phyloP scores from a whole-genome alignment of 495 filamentous ascomycete species.

The Cercophora sp. region DNA sequence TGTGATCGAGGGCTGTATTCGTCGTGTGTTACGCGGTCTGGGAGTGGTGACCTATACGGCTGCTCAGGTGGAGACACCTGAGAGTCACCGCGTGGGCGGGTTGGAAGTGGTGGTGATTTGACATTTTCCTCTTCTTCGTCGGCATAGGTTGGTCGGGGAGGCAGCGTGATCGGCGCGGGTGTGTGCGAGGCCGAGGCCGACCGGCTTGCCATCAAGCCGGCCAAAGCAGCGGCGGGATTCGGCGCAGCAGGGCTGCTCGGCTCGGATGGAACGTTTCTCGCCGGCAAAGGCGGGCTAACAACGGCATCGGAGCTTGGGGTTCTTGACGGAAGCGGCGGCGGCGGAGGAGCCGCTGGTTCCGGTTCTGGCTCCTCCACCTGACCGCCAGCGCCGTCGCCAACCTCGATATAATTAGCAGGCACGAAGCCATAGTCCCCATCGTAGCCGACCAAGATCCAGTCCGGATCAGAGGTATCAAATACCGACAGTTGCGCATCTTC shows the following conservation, averaged over 20 bases:
- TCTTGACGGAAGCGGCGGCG: slow-evolving; percentile 30
- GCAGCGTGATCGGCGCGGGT: slow-evolving; percentile 22
- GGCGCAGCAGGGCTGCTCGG: slow-evolving; percentile 37
- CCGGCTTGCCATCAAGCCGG: slow-evolving; percentile 63
- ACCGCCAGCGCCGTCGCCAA: slow-evolving; percentile 31
- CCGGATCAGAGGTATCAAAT: slow-evolving; percentile 86
- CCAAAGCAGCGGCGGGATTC: slow-evolving; percentile 68
- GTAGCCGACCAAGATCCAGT: slow-evolving; percentile 90
- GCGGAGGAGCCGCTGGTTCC: slow-evolving; percentile 18
- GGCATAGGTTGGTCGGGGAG: slow-evolving; percentile 19
- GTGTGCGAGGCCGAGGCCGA: slow-evolving; percentile 19
- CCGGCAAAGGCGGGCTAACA: slow-evolving; percentile 33
- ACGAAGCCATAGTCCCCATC: slow-evolving; percentile 90
- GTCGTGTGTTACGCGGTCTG: slow-evolving; percentile 18
- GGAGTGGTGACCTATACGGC: slow-evolving; percentile 39
- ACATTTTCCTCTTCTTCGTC: slow-evolving; percentile 31
- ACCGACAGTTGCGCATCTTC: slow-evolving; percentile 82
- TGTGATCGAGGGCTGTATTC: slow-evolving; percentile 21
- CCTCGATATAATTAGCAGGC: slow-evolving; percentile 94
- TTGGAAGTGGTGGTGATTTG: slow-evolving; percentile 56
- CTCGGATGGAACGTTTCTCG: slow-evolving; percentile 28
- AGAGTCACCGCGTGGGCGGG: slow-evolving; percentile 61
- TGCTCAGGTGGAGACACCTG: slow-evolving; percentile 46
- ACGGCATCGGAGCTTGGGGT: slow-evolving; percentile 29
- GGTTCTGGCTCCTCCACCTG: slow-evolving; percentile 22